These are phyloP conservation scores for Populus ilicifolia DNA, from an alignment of 345 rosid species.

Conservation along the genomic window DNA sequence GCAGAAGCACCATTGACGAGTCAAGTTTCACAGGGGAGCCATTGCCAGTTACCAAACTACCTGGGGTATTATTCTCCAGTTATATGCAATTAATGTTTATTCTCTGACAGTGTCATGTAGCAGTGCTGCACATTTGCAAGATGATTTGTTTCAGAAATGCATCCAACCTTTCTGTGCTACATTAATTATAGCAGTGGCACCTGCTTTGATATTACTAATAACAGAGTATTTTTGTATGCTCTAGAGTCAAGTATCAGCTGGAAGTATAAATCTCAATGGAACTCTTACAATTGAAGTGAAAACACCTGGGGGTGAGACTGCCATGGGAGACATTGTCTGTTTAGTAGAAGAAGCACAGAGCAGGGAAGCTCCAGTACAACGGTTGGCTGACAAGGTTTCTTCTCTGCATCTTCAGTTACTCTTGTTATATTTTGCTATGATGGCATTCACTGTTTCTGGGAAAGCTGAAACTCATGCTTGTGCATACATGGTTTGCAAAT, in stretches of 20 bases:
- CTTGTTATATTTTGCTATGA: neutral
- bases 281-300: conserved; percentile 83
- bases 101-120: neutral
- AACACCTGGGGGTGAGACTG: conserved; percentile 97
- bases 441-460: neutral
- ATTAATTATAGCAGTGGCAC: neutral
- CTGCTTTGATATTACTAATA: conserved; percentile 8
- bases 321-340: conserved; percentile 83
- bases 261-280: conserved; percentile 93
- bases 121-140: conserved; percentile 2
- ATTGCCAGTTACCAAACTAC: conserved; percentile 80
- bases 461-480: neutral
- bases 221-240: conserved; percentile 24
- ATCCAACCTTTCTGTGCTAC: neutral
- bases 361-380: conserved; percentile 92
- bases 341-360: conserved; percentile 97
- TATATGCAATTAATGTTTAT: conserved; percentile 1
- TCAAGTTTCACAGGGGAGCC: conserved; percentile 99
- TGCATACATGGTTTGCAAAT: neutral
- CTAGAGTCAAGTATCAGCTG: conserved; percentile 91
- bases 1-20: conserved; percentile 89
- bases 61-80: conserved; percentile 61
- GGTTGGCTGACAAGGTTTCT: conserved; percentile 86
- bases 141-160: neutral
- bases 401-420: conserved; percentile 13